phyloP scores from a whole-genome alignment of 805 yeast genomes.

The Saccharomycopsis synnaedendra region DNA sequence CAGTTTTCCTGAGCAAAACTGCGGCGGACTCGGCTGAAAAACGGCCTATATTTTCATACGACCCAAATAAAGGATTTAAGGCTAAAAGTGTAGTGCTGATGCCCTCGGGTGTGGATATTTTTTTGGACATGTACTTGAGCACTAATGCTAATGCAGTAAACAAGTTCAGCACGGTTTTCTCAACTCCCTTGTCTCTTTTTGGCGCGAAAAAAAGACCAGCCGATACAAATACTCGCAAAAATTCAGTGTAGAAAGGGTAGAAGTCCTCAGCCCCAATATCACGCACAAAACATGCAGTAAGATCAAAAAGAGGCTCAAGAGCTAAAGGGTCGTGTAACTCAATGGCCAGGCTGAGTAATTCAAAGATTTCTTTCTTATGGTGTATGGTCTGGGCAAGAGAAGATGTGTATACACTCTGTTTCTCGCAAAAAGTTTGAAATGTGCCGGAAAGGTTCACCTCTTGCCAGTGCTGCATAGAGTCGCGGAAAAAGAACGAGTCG shows the following conservation, averaged over 20 bases:
- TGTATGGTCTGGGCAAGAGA: slow-evolving; percentile 74
- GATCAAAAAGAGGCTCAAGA: slow-evolving; percentile 70
- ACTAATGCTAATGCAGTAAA: no score
- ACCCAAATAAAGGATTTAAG: no score
- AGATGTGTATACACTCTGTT: slow-evolving; percentile 42
- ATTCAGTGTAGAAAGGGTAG: slow-evolving; percentile 15
- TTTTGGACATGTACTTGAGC: no score
- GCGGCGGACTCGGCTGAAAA: no score
- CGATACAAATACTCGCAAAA: no score
- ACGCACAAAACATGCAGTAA: slow-evolving; percentile 75
- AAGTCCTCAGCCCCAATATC: slow-evolving; percentile 84
- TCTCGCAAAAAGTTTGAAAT: slow-evolving; percentile 52
- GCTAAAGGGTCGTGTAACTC: slow-evolving; percentile 48
- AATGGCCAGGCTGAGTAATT: slow-evolving; percentile 35
- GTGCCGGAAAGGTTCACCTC: slow-evolving; percentile 72
- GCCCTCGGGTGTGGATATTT: no score
- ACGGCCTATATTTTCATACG: no score
- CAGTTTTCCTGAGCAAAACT: no score
- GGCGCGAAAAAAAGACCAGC: no score
- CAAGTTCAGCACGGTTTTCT: no score
- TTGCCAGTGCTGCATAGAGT: slow-evolving; percentile 76
- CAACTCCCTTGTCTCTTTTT: no score
- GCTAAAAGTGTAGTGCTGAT: no score
- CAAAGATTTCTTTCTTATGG: slow-evolving; percentile 54
- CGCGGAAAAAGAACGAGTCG: slow-evolving; percentile 66